phyloP scores from a whole-genome alignment of 345 rosid genomes.

The Salix caprea region DNA sequence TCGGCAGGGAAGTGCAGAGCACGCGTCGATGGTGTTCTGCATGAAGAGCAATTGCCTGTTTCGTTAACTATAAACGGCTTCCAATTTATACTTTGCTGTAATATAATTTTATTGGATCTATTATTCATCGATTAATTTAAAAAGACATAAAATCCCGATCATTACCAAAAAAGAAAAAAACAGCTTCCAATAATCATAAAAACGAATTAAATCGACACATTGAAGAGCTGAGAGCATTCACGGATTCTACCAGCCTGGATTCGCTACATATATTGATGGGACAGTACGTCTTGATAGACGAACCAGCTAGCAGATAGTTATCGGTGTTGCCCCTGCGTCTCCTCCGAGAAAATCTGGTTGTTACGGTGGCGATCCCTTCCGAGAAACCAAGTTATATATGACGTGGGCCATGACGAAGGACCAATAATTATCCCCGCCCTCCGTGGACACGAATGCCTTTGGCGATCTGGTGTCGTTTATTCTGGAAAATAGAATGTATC shows the following conservation, averaged over 20 bases:
- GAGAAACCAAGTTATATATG: neutral
- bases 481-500: neutral
- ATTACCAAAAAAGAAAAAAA: too few relatives aligned
- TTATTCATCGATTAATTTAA: too few relatives aligned
- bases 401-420: neutral
- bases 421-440: neutral
- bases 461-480: neutral
- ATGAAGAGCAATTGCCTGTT: neutral
- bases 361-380: neutral
- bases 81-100: too few relatives aligned
- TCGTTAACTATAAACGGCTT: neutral
- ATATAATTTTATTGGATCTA: too few relatives aligned
- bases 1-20: neutral
- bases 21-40: neutral
- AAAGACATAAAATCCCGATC: too few relatives aligned
- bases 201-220: neutral
- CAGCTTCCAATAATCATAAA: neutral
- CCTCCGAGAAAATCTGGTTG: neutral
- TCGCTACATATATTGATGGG: neutral
- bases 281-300: neutral
- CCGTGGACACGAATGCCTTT: neutral
- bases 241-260: conserved; percentile 3
- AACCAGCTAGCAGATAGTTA: neutral
- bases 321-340: neutral
- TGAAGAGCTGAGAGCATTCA: neutral